Conservation (phyloP, 2,329 filamentous ascomycete species). For the Colletotrichum theobromicola region DNA sequence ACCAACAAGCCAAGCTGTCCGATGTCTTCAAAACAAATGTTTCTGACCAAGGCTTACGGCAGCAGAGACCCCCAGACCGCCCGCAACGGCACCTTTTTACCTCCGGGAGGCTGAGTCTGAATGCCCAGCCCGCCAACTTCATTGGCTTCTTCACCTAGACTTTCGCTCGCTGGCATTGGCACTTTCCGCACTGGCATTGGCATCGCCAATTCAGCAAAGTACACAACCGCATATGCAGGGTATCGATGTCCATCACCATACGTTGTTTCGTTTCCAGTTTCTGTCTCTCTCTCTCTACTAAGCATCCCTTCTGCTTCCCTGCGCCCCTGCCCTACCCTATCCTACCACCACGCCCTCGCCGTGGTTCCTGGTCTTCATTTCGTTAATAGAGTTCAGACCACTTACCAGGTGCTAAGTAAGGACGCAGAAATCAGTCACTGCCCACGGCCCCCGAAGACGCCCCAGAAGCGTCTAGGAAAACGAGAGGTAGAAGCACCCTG, state of each 20-base stretch:
- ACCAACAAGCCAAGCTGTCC: background rate
- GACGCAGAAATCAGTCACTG: background rate
- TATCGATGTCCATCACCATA: background rate
- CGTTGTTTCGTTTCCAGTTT: slow-evolving; percentile 7
- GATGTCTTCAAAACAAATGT: slow-evolving; percentile 1
- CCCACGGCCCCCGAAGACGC: background rate
- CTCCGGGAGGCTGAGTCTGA: slow-evolving; percentile 7
- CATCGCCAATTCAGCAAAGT: slow-evolving; percentile 2
- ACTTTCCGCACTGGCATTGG: background rate
- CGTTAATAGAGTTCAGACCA: slow-evolving; percentile 1
- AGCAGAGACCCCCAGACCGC: background rate
- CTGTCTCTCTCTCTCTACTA: background rate
- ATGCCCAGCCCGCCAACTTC: background rate
- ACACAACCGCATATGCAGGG: slow-evolving; percentile 4
- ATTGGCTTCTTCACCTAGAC: background rate
- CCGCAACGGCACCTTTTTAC: slow-evolving; percentile 7
- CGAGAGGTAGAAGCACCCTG: background rate
- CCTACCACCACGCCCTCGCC: background rate
- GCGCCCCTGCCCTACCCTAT: background rate
- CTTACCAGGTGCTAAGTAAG: background rate
- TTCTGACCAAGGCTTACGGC: slow-evolving; percentile 17
- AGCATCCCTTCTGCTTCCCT: background rate
- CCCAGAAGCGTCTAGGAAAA: background rate
- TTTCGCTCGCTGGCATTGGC: background rate
- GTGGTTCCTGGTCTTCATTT: background rate